Base-by-base conservation (phyloP, 306 rosid genomes). In the Trifolium subterraneum region DNA sequence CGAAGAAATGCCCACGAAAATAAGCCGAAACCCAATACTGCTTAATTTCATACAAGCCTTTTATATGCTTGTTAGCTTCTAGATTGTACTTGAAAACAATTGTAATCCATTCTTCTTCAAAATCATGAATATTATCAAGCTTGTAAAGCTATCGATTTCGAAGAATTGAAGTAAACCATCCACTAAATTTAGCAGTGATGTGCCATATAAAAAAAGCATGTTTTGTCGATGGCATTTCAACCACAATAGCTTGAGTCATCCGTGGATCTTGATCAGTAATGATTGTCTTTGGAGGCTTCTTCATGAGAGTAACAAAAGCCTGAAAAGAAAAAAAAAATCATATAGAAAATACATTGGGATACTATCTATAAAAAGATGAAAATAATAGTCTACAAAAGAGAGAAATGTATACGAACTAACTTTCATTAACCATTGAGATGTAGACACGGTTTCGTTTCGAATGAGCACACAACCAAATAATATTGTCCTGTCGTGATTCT, bases 131-230 rank as follows among this genome's bases (percentile, higher is more conserved):
- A n/a, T n/a, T n/a, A n/a, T n/a, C n/a, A n/a, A n/a, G n/a, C n/a
- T n/a, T n/a, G n/a, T n/a, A n/a, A n/a, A n/a, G n/a, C n/a, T n/a
- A n/a, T n/a, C n/a, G n/a, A n/a, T n/a, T n/a, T n/a, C n/a, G n/a
- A n/a, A n/a, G n/a, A n/a, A n/a, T n/a, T n/a, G n/a, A n/a, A n/a
- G 56, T 42, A 44, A 68, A 60, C 31, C 47, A 72, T 23, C 69
- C 20, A 27, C 69, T 42, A 55, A 72, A 72, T 29, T 59, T 72
- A 18, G 77, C 7, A 44, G 47, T 72, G 12, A 59, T 27, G 58
- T 60, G 77, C 60, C 44, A 54, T 20, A 20, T 54, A 8, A 29
- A 54, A 54, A 54, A 54, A 12, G 31, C 59, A 52, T 16, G 59
- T 41, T 71, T 55, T 55, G 51, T 39, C 27, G 39, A 35, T 35